A percentile compares a stretch with the other conserved stretches of the same genome.
Conservation (phyloP, 1,139 yeast genomes). For the Taphrina communis region DNA sequence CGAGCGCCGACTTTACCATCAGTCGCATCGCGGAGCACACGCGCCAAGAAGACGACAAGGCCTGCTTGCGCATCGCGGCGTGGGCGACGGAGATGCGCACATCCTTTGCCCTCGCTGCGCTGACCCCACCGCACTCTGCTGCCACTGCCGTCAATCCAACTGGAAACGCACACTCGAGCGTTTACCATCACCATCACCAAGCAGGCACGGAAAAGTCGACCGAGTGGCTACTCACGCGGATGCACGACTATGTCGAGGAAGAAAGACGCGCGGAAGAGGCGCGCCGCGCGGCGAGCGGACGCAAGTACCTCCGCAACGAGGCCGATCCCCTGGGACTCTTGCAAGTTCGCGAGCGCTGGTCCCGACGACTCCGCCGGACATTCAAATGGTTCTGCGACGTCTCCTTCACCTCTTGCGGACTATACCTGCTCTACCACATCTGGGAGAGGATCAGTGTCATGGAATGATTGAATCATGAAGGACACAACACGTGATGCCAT, state of each 20-base stretch:
- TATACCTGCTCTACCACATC: slow-evolving; percentile 14
- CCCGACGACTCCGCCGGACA: slow-evolving; percentile 7
- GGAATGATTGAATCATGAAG: neutral
- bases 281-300: slow-evolving; percentile 7
- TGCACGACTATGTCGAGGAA: slow-evolving; percentile 3
- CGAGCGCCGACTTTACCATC: slow-evolving; percentile 36
- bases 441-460: slow-evolving; percentile 8
- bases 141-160: neutral
- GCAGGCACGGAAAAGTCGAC: slow-evolving; percentile 2
- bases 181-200: too few species aligned
- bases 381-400: slow-evolving; percentile 28
- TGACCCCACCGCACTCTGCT: neutral
- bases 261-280: slow-evolving; percentile 4
- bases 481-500: too few species aligned
- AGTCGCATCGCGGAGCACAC: slow-evolving; percentile 35
- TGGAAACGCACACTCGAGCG: too few species aligned
- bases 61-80: slow-evolving; percentile 28
- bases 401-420: slow-evolving; percentile 14
- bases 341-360: slow-evolving; percentile 14
- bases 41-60: slow-evolving; percentile 16
- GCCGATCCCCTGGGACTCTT: slow-evolving; percentile 25
- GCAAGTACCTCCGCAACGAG: slow-evolving; percentile 10
- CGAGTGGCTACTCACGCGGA: slow-evolving; percentile 24
- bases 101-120: slow-evolving; percentile 23
- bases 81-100: slow-evolving; percentile 38